These are phyloP conservation scores for Orobanche coerulescens DNA, from an alignment of 257 asterid species.

Conservation along the genomic window DNA sequence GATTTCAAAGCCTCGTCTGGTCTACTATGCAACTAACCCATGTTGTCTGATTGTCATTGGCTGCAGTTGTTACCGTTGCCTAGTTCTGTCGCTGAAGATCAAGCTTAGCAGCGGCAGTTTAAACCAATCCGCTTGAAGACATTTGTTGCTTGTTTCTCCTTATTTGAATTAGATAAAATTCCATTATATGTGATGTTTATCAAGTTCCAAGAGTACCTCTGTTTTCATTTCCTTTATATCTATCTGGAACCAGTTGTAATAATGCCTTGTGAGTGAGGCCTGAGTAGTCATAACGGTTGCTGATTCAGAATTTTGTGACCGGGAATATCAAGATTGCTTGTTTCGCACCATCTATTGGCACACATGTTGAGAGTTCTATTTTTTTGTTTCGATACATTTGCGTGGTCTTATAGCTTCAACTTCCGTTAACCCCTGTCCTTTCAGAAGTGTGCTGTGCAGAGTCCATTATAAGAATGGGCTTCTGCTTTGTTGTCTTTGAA, in stretches of 20 bases:
- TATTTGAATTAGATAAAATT: constrained; percentile 13
- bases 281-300: constrained; percentile 13
- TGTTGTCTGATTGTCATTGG: neutral
- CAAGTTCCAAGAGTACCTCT: constrained; percentile 16
- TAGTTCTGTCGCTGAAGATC: neutral
- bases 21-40: constrained; percentile 7
- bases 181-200: constrained; percentile 6
- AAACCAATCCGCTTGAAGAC: constrained; percentile 4
- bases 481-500: too few species aligned
- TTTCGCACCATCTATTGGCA: neutral
- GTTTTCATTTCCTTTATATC: constrained; percentile 3
- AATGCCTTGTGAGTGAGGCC: constrained; percentile 24
- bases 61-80: constrained; percentile 23
- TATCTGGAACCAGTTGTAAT: constrained; percentile 10
- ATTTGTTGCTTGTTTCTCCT: neutral
- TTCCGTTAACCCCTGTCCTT: neutral
- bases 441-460: neutral
- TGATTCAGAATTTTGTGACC: constrained; percentile 6
- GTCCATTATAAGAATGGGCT: too few species aligned
- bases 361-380: neutral
- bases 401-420: neutral
- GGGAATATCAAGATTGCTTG: neutral
- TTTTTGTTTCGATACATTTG: neutral
- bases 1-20: neutral
- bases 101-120: constrained; percentile 7